Base-by-base conservation (phyloP, 257 asterid genomes). In the Striga asiatica region DNA sequence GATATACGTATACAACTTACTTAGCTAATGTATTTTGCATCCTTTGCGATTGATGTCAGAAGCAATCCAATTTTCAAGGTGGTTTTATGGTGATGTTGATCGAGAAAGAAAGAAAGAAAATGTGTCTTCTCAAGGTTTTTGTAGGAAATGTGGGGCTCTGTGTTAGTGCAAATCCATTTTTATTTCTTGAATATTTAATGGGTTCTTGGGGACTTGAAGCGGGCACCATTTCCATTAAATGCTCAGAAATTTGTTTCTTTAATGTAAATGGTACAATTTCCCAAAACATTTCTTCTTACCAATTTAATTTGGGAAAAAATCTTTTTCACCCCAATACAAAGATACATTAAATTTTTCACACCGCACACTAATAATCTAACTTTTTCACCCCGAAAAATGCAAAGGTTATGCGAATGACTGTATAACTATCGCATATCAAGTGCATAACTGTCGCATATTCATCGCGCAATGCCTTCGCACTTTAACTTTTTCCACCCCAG, bases 91-190 rank as follows among this genome's bases (percentile, higher is more conserved):
- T 62, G 55, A 50, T 21, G 78, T 39, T 70, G 56, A 67, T 64
- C 73, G 50, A 66, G 62, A 76, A n/a, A n/a, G n/a, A n/a, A n/a
- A n/a, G 66, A 32, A 32, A 32, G 38, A 78, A 46, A 42, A 42
- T 67, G 74, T 72, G 74, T 69, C 55, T 60, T 76, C 84, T 76
- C 84, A 70, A 71, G 82, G 89, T 58, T 18, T 37, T 73, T 80
- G 71, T 66, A 66, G 58, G 68, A 71, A 68, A 74, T 60, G 65
- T 63, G 60, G 78, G 72, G 63, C 58, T 71, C 51, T 68, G 75
- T 58, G 73, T 64, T 62, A 19, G 54, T 24, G 71, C 72, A 38
- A 74, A 64, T 68, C 25, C 20, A 3, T 45, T 35, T 53, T 12
- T 37, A 28, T 12, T 16, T 35, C 14, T 35, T 35, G 10, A 2